phyloP scores from a whole-genome alignment of 2,329 filamentous ascomycete species.

The Dothideomycetes sp. region DNA sequence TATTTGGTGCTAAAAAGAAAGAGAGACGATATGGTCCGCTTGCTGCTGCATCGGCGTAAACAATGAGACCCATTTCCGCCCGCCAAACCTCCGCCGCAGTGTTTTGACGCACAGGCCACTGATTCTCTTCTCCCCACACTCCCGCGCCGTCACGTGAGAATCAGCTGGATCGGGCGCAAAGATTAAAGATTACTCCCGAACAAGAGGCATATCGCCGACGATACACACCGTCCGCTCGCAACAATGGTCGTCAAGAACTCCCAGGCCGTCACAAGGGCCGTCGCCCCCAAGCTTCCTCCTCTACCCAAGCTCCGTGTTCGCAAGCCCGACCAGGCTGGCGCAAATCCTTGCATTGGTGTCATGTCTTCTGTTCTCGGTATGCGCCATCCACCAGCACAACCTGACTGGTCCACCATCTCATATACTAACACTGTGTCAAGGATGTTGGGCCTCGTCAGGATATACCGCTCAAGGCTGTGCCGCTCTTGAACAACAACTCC shows the following conservation, averaged over 20 bases:
- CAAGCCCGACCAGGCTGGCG: conserved; percentile 49
- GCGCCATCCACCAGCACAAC: no score
- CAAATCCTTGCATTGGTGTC: conserved; percentile 53
- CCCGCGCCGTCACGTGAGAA: neutral
- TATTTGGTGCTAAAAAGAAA: neutral
- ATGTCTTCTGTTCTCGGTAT: conserved; percentile 59
- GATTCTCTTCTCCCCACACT: no score
- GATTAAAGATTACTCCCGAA: neutral
- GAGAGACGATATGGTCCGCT: no score
- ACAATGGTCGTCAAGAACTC: conserved; percentile 24
- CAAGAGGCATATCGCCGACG: no score
- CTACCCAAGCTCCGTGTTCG: conserved; percentile 54
- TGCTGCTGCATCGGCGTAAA: no score
- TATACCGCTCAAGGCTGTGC: conserved; percentile 53
- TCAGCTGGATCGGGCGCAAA: neutral
- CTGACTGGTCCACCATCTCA: neutral
- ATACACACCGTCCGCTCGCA: neutral
- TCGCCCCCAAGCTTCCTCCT: conserved; percentile 43
- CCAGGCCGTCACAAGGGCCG: conserved; percentile 19
- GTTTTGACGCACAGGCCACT: no score
- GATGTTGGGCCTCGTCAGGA: conserved; percentile 75
- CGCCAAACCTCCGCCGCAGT: no score
- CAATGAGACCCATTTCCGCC: neutral
- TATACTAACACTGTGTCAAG: conserved; percentile 30
- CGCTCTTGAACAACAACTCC: conserved; percentile 48